phyloP scores from a whole-genome alignment of 306 rosid species.

The Amphicarpaea edgeworthii region DNA sequence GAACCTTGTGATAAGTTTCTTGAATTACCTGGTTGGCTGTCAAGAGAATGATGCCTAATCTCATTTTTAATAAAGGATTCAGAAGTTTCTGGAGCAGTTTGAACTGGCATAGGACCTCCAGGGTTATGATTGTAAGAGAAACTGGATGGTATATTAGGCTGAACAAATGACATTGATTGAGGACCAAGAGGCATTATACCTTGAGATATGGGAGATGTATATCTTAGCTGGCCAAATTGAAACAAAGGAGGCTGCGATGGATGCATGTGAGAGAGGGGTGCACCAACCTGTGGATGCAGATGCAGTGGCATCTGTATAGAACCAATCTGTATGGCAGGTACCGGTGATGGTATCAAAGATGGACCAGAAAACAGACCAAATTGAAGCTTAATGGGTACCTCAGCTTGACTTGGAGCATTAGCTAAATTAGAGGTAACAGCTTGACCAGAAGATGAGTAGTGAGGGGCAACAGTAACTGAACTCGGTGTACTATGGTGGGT shows the following conservation, averaged over 20 bases:
- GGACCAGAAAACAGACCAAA: slow-evolving; percentile 99
- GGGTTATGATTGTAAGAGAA: slow-evolving; percentile 66
- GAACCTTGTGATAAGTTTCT: slow-evolving; percentile 63
- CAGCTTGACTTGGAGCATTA: slow-evolving; percentile 69
- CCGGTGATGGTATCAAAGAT: slow-evolving; percentile 92
- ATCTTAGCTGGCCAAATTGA: slow-evolving; percentile 97
- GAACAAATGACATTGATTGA: slow-evolving; percentile 81
- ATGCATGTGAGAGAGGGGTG: slow-evolving; percentile 79
- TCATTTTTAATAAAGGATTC: slow-evolving; percentile 60
- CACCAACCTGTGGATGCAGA: slow-evolving; percentile 81
- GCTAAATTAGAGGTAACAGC: slow-evolving; percentile 56
- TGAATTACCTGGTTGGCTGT: slow-evolving; percentile 58
- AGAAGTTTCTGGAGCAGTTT: slow-evolving; percentile 61
- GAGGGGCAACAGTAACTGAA: slow-evolving; percentile 58
- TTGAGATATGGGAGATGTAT: slow-evolving; percentile 76
- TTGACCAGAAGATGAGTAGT: slow-evolving; percentile 59
- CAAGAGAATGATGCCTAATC: slow-evolving; percentile 48
- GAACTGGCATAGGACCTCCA: slow-evolving; percentile 66
- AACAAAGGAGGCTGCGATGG: slow-evolving; percentile 85
- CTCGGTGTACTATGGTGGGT: slow-evolving; percentile 59
- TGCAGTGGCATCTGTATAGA: slow-evolving; percentile 99
- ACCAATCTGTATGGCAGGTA: slow-evolving; percentile 96
- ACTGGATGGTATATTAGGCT: slow-evolving; percentile 65
- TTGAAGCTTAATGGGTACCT: slow-evolving; percentile 86
- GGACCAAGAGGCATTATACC: slow-evolving; percentile 84